phyloP scores from a whole-genome alignment of 225 moss, liverwort and hornwort genomes.

The Bryoerythrophyllum caledonicum region DNA sequence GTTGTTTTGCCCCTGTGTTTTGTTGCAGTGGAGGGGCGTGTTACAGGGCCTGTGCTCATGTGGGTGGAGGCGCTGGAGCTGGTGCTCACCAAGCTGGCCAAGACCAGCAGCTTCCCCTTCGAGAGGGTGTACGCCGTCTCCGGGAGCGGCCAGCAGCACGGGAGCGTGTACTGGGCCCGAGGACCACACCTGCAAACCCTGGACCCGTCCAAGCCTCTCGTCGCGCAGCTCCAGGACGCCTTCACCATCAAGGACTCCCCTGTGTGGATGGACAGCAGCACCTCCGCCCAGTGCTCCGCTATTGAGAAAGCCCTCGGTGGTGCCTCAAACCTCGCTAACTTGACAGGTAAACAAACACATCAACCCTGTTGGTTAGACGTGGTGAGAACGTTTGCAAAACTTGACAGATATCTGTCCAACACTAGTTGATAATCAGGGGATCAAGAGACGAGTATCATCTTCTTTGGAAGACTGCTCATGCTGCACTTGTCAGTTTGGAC shows the following conservation, averaged over 20 bases:
- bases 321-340: constrained; percentile 45
- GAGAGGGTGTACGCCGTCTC: constrained; percentile 71
- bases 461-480: no score
- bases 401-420: no score
- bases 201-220: constrained; percentile 46
- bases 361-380: no score
- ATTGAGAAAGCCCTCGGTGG: constrained; percentile 84
- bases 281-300: constrained; percentile 68
- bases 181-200: constrained; percentile 55
- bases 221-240: constrained; percentile 62
- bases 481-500: no score
- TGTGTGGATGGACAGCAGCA: constrained; percentile 98
- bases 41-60: constrained; percentile 82
- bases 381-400: no score
- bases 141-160: constrained; percentile 98
- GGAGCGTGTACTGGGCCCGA: constrained; percentile 85
- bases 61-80: constrained; percentile 89
- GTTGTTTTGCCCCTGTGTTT: no score
- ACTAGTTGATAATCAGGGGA: no score
- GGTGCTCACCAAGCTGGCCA: constrained; percentile 55
- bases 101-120: constrained; percentile 65
- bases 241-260: constrained; percentile 76
- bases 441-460: no score
- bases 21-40: no score
- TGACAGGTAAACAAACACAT: constrained; percentile 47